A percentile compares a stretch with the other conserved stretches of the same genome.
phyloP scores from a whole-genome alignment of 331 rosid genomes.

The Pyracantha coccinea region DNA sequence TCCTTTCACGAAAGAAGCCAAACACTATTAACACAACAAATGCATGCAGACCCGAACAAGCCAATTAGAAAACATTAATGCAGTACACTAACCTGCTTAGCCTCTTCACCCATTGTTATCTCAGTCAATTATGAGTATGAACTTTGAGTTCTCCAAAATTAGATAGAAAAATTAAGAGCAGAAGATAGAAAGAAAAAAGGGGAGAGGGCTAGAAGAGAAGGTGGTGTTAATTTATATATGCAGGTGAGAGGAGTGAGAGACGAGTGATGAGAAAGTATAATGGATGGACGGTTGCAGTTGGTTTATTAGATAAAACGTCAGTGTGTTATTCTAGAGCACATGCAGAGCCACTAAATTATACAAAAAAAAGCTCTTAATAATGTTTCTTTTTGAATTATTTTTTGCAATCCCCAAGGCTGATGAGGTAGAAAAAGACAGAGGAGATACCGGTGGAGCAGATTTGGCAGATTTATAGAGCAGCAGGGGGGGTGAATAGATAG shows the following conservation, averaged over 20 bases:
- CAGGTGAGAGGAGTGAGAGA: neutral
- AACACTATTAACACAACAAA: neutral
- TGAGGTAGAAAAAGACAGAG: constrained; percentile 21
- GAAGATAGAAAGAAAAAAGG: neutral
- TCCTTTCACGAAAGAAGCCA: neutral
- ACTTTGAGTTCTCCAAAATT: constrained; percentile 7
- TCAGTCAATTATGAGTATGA: constrained; percentile 5
- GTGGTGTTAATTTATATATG: constrained; percentile 29
- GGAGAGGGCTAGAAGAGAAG: constrained; percentile 9
- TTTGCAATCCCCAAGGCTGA: constrained; percentile 29
- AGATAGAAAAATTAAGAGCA: neutral
- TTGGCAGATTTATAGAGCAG: constrained; percentile 47
- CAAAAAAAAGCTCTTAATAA: constrained; percentile 23
- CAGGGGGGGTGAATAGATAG: constrained; percentile 1
- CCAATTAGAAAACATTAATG: neutral
- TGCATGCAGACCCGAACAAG: neutral
- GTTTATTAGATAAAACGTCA: constrained; percentile 26
- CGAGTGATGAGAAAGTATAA: constrained; percentile 10
- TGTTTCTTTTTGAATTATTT: constrained; percentile 29
- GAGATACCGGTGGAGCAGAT: constrained; percentile 28
- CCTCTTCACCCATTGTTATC: constrained; percentile 63
- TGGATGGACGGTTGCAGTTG: constrained; percentile 33
- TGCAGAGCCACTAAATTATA: constrained; percentile 49
- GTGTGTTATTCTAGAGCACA: constrained; percentile 57
- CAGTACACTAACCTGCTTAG: constrained; percentile 39